Conservation (phyloP, 2,329 filamentous ascomycete genomes). For the Amesomyces nigricolor region DNA sequence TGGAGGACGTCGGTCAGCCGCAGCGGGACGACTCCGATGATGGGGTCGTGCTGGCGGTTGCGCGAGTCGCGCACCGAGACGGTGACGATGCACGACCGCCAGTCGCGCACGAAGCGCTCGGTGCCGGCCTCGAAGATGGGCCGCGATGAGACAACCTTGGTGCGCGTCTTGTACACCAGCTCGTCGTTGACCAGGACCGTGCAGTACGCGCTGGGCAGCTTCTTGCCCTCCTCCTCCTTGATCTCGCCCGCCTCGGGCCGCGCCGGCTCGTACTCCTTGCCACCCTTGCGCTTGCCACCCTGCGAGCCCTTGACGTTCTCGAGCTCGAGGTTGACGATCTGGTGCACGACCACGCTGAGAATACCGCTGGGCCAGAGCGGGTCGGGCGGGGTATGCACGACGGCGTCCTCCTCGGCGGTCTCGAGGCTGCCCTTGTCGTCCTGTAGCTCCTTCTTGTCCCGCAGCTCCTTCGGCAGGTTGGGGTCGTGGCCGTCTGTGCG, state of each 20-base stretch:
- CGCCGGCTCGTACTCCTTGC: constrained; percentile 83
- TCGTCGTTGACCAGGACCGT: constrained; percentile 88
- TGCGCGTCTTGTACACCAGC: constrained; percentile 83
- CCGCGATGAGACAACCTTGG: constrained; percentile 88
- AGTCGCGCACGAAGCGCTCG: constrained; percentile 87
- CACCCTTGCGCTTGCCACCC: constrained; percentile 63
- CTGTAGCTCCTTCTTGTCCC: constrained; percentile 70
- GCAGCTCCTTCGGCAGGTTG: constrained; percentile 66
- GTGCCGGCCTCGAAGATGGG: constrained; percentile 97
- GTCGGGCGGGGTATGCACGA: constrained; percentile 85
- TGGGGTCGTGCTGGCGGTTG: constrained; percentile 88
- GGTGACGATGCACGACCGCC: constrained; percentile 81
- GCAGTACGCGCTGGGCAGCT: constrained; percentile 86
- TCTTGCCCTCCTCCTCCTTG: constrained; percentile 74
- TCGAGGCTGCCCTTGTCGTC: constrained; percentile 80
- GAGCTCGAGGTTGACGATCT: constrained; percentile 93
- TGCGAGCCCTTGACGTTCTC: constrained; percentile 81
- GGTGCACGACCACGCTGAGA: constrained; percentile 79
- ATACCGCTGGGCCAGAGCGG: constrained; percentile 94
- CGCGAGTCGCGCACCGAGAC: constrained; percentile 83
- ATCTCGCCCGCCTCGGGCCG: constrained; percentile 74
- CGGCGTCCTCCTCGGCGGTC: constrained; percentile 71
- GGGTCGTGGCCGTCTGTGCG: constrained; percentile 82
- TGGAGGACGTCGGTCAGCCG: constrained; percentile 84
- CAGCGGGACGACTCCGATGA: constrained; percentile 85